Base-by-base conservation (phyloP, 139 green algal species). In the Chlamydomonas schloesseri region DNA sequence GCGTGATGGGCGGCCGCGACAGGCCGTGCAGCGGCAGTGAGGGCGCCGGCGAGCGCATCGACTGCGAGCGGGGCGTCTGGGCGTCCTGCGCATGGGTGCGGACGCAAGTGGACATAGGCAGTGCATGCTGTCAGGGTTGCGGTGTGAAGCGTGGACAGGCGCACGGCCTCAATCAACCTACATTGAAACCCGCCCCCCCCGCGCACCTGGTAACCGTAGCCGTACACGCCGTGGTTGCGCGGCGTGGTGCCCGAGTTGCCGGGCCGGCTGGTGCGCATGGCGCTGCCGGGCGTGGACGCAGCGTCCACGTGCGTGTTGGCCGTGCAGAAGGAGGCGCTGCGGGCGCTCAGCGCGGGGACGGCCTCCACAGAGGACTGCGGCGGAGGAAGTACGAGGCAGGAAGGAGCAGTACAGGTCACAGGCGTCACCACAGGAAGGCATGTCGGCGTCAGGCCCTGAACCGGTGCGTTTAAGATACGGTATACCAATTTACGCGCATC, bases 241-340 rank as follows among this genome's bases (percentile, higher is more conserved):
- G n/a, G 65, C 65, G 65, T 37, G 20, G 15, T 71, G n/a, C 65
- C 31, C 31, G n/a, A 24, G 55, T 62, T 62, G 55, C 55, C n/a
- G n/a, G 65, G 65, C 4, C 14, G 36, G 13, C 14, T 15, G 14
- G 20, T 18, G 62, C 65, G 60, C 28, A 24, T 53, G 21, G 50
- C 29, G 79, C 67, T 85, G 21, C 33, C 50, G 0, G 79, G 79
- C 17, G 79, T 85, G 9, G 47, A 64, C 0, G n/a, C 47, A 10
- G 79, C 29, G 79, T 85, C 79, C 31, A 13, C 11, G 42, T 84
- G 64, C 64, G 29, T 69, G 65, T 53, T 57, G 17, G 79, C 72
- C 0, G 47, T 65, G 20, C 79, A 67, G 65, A 71, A 85, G 20
- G 68, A 68, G 23, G 21, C 24, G 58, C 21, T 42, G 6, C 79